Base-by-base conservation (phyloP, 441 rosid genomes). In the Bruguiera hainesii region DNA sequence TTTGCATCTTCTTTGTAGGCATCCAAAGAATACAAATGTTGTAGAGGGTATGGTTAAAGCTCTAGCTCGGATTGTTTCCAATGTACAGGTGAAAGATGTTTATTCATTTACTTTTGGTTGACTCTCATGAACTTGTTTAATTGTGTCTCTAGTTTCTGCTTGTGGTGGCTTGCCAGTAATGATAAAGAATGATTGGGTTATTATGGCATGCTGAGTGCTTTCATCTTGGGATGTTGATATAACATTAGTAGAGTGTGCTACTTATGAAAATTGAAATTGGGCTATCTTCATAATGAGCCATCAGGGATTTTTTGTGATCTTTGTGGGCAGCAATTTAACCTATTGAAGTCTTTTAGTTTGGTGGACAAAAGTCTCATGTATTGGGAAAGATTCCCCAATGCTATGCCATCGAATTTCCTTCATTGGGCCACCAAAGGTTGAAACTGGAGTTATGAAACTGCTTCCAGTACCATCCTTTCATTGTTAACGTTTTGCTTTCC, bases 21-120 rank as follows among this genome's bases (percentile, higher is more conserved):
- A 93, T 73, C 98, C 97, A 19, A 93, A 85, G 86, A 96, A 89
- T 79, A 90, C 98, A 58, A 93, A 96, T 84, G 96, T 96, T 68
- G 99, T 89, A 79, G 99, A 93, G 89, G 89, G 88, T 75, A 93
- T 96, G 92, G 96, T 93, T 79, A 96, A 93, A 76, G 89, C 99
- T 62, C 96, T 96, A 73, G 98, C 98, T 77, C 96, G 97, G 62
- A 97, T 96, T 81, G 98, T 93, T 80, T 96, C 93, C n/a, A 87
- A 84, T 80, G 81, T 93, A 66, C 98, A 96, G 97, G 99, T 95
- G 76, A 78, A 81, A 65, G 48, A 63, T 70, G 31, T 67, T 56
- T 60, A 35, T 25, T 60, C 61, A 59, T 48, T 56, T 55, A 42
- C 35, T 20, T 56, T 3, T 39, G 15, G 48, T 67, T 46, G 39